Percentiles rank a stretch among this genome's conserved stretches.
Conservation (phyloP, 2,329 filamentous ascomycete genomes). For the Zarea fungicola region DNA sequence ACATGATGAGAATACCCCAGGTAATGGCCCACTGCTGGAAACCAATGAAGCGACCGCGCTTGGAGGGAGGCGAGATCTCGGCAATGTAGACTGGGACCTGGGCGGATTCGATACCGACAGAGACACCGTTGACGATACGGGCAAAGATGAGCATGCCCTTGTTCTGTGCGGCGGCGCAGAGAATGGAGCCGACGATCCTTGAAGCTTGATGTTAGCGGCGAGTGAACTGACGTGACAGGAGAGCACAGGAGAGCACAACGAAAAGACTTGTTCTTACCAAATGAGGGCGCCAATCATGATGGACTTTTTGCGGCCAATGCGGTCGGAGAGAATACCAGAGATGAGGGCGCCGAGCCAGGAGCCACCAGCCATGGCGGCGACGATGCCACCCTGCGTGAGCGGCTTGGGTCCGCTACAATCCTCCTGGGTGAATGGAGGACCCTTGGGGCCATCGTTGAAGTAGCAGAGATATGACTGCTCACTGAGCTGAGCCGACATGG, state of each 20-base stretch:
- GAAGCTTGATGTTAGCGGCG: background rate
- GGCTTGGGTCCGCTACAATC: constrained; percentile 32
- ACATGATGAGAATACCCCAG: constrained; percentile 62
- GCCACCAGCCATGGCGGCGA: constrained; percentile 46
- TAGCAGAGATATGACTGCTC: constrained; percentile 34
- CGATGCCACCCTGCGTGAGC: constrained; percentile 46
- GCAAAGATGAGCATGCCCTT: constrained; percentile 48
- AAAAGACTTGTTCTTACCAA: constrained; percentile 36
- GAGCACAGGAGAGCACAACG: background rate
- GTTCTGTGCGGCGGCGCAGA: constrained; percentile 41
- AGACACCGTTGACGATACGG: constrained; percentile 60
- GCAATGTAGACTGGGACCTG: constrained; percentile 68
- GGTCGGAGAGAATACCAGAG: constrained; percentile 46
- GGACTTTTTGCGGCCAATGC: constrained; percentile 42
- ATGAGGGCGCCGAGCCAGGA: constrained; percentile 45
- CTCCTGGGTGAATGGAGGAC: constrained; percentile 26
- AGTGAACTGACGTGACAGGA: no score
- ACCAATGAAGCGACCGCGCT: constrained; percentile 61
- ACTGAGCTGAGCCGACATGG: constrained; percentile 43
- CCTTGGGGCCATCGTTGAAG: constrained; percentile 31
- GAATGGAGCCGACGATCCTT: constrained; percentile 44
- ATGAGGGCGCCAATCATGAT: constrained; percentile 46
- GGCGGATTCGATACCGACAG: constrained; percentile 60
- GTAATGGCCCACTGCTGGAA: constrained; percentile 73
- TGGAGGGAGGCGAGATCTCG: constrained; percentile 53